These are phyloP conservation scores for Seiridium unicorne DNA, from an alignment of 2,329 filamentous ascomycete genomes.

Conservation along the genomic window DNA sequence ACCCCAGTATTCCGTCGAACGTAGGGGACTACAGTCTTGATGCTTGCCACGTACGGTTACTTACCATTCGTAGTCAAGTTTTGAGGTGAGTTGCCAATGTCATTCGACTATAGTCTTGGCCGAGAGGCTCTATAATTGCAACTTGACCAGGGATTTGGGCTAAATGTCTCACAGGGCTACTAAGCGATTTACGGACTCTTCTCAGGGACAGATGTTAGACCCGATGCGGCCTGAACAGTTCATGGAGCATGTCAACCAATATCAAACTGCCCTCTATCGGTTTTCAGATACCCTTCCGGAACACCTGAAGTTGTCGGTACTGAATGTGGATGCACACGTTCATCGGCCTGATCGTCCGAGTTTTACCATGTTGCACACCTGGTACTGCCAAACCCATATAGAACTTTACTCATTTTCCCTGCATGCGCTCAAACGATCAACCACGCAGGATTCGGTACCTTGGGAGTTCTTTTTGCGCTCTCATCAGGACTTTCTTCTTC, in stretches of 20 bases:
- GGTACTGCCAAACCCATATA: constrained; percentile 7
- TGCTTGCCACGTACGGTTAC: constrained; percentile 9
- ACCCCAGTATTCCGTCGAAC: constrained; percentile 1
- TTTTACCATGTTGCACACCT: constrained; percentile 9
- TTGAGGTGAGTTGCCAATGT: constrained; percentile 5
- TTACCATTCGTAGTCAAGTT: constrained; percentile 10
- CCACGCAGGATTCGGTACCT: not conserved
- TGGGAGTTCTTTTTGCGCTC: constrained; percentile 5
- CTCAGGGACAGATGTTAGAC: not conserved
- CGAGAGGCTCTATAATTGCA: too few species aligned
- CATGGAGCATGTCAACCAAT: constrained; percentile 10
- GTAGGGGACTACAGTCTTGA: constrained; percentile 9
- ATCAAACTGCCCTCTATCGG: constrained; percentile 6
- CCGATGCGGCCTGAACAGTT: constrained; percentile 7
- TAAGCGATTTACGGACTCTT: constrained; percentile 4
- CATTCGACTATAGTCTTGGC: not conserved
- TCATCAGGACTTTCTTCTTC: constrained; percentile 4
- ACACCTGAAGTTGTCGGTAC: constrained; percentile 1
- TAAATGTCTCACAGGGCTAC: not conserved
- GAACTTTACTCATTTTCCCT: constrained; percentile 8
- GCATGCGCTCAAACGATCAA: not conserved
- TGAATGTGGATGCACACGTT: constrained; percentile 7
- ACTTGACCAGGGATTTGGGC: not conserved
- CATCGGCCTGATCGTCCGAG: constrained; percentile 9
- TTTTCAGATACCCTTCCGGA: constrained; percentile 12